phyloP scores from a whole-genome alignment of 176 grass and related monocot species.

The Oropetium thomaeum region DNA sequence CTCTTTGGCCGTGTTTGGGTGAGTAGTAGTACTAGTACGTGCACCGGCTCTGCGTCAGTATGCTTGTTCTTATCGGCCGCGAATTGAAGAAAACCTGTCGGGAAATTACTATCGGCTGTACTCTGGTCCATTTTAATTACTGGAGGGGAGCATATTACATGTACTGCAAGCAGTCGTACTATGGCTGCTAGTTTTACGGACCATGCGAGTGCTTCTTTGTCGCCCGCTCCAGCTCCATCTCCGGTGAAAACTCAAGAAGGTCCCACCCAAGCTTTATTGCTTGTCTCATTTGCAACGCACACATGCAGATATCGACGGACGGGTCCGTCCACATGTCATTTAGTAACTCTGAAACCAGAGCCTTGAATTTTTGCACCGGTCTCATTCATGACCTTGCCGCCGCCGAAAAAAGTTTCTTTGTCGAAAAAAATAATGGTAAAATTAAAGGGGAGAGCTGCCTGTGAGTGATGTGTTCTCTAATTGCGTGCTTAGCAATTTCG shows the following conservation, averaged over 20 bases:
- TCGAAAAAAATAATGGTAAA: too few relatives aligned
- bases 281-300: background rate
- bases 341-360: background rate
- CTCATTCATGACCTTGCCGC: background rate
- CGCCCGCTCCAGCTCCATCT: too few relatives aligned
- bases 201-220: too few relatives aligned
- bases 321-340: background rate
- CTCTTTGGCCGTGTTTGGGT: background rate
- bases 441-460: too few relatives aligned
- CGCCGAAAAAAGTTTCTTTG: too few relatives aligned
- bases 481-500: too few relatives aligned
- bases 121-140: background rate
- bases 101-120: background rate
- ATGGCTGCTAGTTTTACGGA: too few relatives aligned
- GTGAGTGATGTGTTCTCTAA: too few relatives aligned
- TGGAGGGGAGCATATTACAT: too few relatives aligned
- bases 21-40: background rate
- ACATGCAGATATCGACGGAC: background rate
- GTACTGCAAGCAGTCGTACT: too few relatives aligned
- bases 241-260: background rate
- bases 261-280: background rate
- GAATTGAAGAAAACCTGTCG: background rate
- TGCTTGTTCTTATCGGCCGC: background rate
- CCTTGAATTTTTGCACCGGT: background rate
- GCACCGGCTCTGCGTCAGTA: background rate